These are phyloP conservation scores for Penicillium maclennaniae DNA, from an alignment of 495 filamentous ascomycete genomes.

Conservation along the genomic window DNA sequence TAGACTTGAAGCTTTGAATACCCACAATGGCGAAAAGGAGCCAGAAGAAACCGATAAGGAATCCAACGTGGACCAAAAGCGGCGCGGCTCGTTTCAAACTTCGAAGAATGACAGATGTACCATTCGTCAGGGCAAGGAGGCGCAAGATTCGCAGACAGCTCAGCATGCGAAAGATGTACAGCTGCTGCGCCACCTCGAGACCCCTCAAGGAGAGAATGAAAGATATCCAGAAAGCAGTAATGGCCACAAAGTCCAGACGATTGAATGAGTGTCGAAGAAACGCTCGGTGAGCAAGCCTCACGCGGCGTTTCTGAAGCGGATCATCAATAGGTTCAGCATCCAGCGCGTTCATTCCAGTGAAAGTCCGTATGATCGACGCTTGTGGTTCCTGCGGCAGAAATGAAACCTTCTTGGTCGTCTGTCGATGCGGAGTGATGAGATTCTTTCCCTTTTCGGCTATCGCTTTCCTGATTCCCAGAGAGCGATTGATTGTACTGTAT, in stretches of 20 bases:
- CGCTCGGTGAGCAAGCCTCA: constrained; percentile 81
- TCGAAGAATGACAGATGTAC: constrained; percentile 87
- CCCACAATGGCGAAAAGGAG: constrained; percentile 95
- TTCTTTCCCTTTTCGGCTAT: constrained; percentile 68
- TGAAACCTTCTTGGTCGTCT: constrained; percentile 52
- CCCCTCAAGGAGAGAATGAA: constrained; percentile 67
- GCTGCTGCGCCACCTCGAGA: constrained; percentile 60
- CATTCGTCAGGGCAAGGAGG: constrained; percentile 82
- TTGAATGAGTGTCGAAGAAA: constrained; percentile 96
- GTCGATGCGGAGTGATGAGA: constrained; percentile 76
- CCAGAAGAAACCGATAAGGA: constrained; percentile 98
- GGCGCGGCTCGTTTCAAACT: constrained; percentile 95
- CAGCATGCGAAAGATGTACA: constrained; percentile 94
- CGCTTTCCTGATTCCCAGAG: constrained; percentile 67
- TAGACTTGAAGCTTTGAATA: constrained; percentile 96
- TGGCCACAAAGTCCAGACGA: constrained; percentile 88
- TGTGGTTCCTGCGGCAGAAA: constrained; percentile 44
- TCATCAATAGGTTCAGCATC: constrained; percentile 53
- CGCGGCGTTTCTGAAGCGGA: constrained; percentile 74
- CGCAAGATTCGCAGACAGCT: constrained; percentile 89
- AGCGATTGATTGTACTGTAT: constrained; percentile 75
- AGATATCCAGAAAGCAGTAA: constrained; percentile 93
- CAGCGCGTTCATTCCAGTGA: constrained; percentile 68
- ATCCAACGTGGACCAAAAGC: constrained; percentile 88
- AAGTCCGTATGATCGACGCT: constrained; percentile 74